A percentile compares a stretch with the other conserved stretches of the same genome.
These are phyloP conservation scores for Penicillium sp. DNA, from an alignment of 2,329 filamentous ascomycete species.

Conservation along the genomic window DNA sequence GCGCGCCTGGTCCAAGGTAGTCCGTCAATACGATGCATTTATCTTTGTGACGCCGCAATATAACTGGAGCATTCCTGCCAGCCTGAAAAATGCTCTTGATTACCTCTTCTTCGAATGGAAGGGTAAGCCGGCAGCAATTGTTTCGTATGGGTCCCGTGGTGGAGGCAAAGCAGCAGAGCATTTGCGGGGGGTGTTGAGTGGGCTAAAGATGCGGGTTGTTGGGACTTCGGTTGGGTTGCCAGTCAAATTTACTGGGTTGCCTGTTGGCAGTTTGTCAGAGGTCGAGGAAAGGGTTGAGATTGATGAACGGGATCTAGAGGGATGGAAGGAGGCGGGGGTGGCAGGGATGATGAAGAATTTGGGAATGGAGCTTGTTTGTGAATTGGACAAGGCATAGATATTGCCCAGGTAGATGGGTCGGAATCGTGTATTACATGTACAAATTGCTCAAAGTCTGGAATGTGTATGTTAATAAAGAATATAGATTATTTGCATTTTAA, in stretches of 20 bases:
- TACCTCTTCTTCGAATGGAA: constrained; percentile 61
- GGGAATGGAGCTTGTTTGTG: constrained; percentile 27
- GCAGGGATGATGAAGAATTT: constrained; percentile 26
- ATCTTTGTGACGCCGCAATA: constrained; percentile 51
- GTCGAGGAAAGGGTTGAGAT: constrained; percentile 21
- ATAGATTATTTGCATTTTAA: neutral
- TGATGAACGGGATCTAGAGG: constrained; percentile 21
- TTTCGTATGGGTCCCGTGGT: constrained; percentile 55
- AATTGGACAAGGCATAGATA: constrained; percentile 17
- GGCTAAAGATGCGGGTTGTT: constrained; percentile 36
- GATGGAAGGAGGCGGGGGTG: constrained; percentile 22
- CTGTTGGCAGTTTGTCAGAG: constrained; percentile 22
- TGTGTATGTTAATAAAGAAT: neutral
- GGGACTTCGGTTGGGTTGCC: constrained; percentile 29
- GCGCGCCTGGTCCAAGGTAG: constrained; percentile 37
- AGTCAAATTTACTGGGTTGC: constrained; percentile 27
- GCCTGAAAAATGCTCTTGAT: constrained; percentile 63
- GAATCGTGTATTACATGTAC: neutral
- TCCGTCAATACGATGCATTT: constrained; percentile 37
- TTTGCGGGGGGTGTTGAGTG: constrained; percentile 35
- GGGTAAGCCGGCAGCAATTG: constrained; percentile 54
- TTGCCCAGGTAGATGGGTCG: neutral
- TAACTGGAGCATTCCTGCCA: constrained; percentile 56
- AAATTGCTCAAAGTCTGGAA: neutral
- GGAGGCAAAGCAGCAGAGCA: constrained; percentile 40